Evolutionary conservation across 306 rosid genomes (phyloP).

Genomic region (Purshia tridentata): DNA sequence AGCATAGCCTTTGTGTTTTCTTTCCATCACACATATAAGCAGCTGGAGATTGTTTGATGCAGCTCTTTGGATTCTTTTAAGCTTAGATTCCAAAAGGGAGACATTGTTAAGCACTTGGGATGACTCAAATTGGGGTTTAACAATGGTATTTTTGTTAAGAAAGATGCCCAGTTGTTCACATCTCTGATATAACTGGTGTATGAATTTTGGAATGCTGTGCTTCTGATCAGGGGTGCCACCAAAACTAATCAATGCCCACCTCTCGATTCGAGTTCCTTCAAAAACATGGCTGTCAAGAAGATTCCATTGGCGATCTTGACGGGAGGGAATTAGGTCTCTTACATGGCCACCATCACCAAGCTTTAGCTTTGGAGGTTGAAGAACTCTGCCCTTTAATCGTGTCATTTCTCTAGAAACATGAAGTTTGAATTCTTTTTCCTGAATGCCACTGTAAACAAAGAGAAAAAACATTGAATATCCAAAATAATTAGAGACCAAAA

Average conservation of each 20-base stretch:
- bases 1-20: conserved; percentile 87
- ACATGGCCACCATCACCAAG: conserved; percentile 90
- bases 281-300: conserved; percentile 79
- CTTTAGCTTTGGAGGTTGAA: conserved; percentile 91
- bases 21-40: conserved; percentile 88
- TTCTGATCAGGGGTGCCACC: conserved; percentile 86
- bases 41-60: conserved; percentile 88
- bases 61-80: conserved; percentile 57
- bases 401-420: conserved; percentile 90
- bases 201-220: conserved; percentile 63
- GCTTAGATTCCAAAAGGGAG: conserved; percentile 76
- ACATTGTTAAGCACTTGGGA: conserved; percentile 80
- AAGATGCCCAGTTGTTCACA: conserved; percentile 87
- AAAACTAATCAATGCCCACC: conserved; percentile 90
- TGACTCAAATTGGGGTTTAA: conserved; percentile 76
- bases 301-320: conserved; percentile 94
- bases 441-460: conserved; percentile 61
- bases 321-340: conserved; percentile 72
- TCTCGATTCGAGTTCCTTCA: conserved; percentile 82
- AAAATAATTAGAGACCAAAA: not conserved
- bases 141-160: conserved; percentile 68
- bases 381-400: conserved; percentile 74
- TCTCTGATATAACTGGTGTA: conserved; percentile 73
- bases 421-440: conserved; percentile 80
- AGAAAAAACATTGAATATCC: conserved; percentile 15